Base-by-base conservation (phyloP, 345 rosid genomes). In the Turnera subulata region DNA sequence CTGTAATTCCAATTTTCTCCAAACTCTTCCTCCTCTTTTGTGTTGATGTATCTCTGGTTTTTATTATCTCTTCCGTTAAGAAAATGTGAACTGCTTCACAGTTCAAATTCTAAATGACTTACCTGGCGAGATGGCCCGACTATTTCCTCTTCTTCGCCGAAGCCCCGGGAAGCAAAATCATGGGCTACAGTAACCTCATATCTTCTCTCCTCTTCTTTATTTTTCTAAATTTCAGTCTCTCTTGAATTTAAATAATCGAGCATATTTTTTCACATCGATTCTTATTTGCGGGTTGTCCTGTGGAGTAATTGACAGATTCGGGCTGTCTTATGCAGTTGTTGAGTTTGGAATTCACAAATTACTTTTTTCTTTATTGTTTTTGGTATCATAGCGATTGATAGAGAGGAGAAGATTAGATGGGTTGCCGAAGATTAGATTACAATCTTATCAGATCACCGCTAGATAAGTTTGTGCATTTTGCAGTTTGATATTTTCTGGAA, bases 51-150 rank as follows among this genome's bases (percentile, higher is more conserved):
- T 10, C 11, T 46, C 12, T 14, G 23, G 15, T 21, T 1, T 9
- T 29, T 2, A 4, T 11, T 13, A 0, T 24, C 50, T 26, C 38
- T 23, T 9, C 37, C 17, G 22, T 22, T 5, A 3, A 8, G 4
- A 4, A 29, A 4, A 29, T 29, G 35, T 4, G 8, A 29, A 23
- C 20, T 49, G 6, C 24, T 18, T 43, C 46, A 2, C 81, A 93
- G 97, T 93, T 93, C 72, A 90, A 90, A 1, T 88, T 88, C 61
- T 94, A 94, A 69, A 87, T 90, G 99, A 90, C 92, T 58, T 94
- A 90, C 74, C 70, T 94, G 75, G 97, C 97, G 58, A 80, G 95
- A 58, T 90, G 95, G 95, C 99, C 95, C 3, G 97, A 94, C 67
- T 90, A 85, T 76, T 94, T 90, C 56, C 96, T n/a, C n/a, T n/a